phyloP scores from a whole-genome alignment of 345 rosid genomes.

The Syzygium oleosum region DNA sequence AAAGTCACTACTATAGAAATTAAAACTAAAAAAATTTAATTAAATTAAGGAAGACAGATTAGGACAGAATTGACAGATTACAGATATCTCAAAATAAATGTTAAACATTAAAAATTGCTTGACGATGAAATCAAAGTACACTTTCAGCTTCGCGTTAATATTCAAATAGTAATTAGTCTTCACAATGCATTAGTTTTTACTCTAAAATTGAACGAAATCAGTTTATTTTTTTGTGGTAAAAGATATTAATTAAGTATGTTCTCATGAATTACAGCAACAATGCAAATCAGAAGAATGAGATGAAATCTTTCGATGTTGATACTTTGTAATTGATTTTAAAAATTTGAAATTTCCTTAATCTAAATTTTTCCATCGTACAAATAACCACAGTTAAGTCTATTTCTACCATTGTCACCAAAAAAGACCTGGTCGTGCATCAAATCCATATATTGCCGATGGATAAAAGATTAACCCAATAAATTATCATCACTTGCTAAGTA shows the following conservation, averaged over 20 bases:
- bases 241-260: neutral
- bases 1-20: neutral
- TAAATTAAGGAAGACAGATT: neutral
- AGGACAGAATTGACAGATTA: neutral
- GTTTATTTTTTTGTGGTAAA: neutral
- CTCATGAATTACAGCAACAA: neutral
- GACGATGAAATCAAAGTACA: neutral
- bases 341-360: neutral
- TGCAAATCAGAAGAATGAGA: neutral
- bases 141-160: neutral
- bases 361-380: neutral
- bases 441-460: neutral
- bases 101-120: neutral
- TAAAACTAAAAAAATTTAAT: neutral
- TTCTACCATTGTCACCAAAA: neutral
- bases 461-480: neutral
- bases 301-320: neutral
- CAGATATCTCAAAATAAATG: neutral
- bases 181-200: neutral
- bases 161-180: neutral
- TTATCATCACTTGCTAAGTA: no score
- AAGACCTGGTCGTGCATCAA: neutral
- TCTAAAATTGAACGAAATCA: neutral
- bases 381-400: neutral
- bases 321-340: no score